phyloP scores from a whole-genome alignment of 2,329 filamentous ascomycete species.

The Verticillium nonalfalfae region DNA sequence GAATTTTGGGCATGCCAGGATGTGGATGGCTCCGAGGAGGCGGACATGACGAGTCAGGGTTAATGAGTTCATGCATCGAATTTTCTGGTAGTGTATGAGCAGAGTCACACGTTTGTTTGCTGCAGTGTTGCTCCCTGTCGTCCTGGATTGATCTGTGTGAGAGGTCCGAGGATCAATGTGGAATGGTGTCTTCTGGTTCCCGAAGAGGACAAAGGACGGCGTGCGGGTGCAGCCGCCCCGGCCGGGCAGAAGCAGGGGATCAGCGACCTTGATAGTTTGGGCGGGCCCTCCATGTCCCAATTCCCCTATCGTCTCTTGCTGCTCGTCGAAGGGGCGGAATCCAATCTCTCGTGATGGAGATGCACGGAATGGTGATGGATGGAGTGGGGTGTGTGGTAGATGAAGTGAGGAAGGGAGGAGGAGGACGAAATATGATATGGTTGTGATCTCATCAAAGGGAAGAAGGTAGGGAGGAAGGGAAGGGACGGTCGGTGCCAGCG shows the following conservation, averaged over 20 bases:
- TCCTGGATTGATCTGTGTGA: not conserved
- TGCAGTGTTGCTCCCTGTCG: not conserved
- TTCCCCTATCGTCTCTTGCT: too few species aligned
- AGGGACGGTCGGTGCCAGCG: too few species aligned
- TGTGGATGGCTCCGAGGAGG: not conserved
- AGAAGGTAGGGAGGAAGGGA: not conserved
- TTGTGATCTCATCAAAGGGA: not conserved
- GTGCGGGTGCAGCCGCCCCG: not conserved
- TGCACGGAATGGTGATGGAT: too few species aligned
- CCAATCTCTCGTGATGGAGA: too few species aligned
- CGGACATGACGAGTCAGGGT: not conserved
- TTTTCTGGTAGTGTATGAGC: not conserved
- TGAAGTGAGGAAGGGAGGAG: too few species aligned
- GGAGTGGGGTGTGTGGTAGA: too few species aligned
- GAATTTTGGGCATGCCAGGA: not conserved
- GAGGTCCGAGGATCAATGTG: not conserved
- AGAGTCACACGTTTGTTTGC: not conserved
- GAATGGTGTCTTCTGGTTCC: not conserved
- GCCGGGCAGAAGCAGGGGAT: not conserved
- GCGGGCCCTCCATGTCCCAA: too few species aligned
- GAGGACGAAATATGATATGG: too few species aligned
- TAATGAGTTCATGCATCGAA: not conserved
- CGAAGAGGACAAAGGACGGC: not conserved
- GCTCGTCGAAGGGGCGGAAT: too few species aligned
- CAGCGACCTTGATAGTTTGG: not conserved